Conservation (phyloP, 805 yeast species). For the Yamadazyma olivae region DNA sequence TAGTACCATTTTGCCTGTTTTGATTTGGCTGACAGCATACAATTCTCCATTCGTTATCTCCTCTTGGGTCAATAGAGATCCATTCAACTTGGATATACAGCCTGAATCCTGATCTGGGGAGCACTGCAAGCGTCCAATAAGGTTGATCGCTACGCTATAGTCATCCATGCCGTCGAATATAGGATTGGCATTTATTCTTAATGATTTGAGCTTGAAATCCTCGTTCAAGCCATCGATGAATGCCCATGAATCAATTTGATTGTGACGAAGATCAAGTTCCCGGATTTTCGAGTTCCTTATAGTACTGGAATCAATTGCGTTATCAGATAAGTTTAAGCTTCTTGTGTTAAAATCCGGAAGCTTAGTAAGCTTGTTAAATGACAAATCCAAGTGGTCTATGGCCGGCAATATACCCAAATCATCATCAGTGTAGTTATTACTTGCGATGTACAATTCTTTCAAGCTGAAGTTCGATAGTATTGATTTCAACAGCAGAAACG, state of each 20-base stretch:
- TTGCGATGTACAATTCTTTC: conserved; percentile 28
- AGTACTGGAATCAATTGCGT: conserved; percentile 2
- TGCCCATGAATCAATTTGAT: conserved; percentile 45
- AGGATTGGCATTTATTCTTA: conserved; percentile 56
- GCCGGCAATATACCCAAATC: conserved; percentile 10
- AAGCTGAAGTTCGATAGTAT: conserved; percentile 30
- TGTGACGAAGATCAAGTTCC: conserved; percentile 50
- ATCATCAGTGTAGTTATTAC: conserved; percentile 25
- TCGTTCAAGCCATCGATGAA: conserved; percentile 36
- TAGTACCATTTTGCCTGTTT: conserved; percentile 18
- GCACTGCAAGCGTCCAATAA: conserved; percentile 46
- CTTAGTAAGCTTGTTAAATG: conserved; percentile 38
- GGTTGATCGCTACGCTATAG: conserved; percentile 30
- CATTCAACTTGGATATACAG: conserved; percentile 47
- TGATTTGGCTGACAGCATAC: conserved; percentile 56
- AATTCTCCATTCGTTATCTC: conserved; percentile 67
- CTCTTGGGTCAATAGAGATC: conserved; percentile 42
- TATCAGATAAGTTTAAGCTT: conserved; percentile 9
- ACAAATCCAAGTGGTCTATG: conserved; percentile 22
- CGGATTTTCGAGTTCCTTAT: background rate
- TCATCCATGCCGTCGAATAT: conserved; percentile 27
- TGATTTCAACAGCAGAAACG: conserved; percentile 12
- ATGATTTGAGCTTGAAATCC: conserved; percentile 41
- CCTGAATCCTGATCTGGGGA: conserved; percentile 1
- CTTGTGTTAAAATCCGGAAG: conserved; percentile 26